phyloP scores from a whole-genome alignment of 177 flowering plant species.

The Vitis hybrid region DNA sequence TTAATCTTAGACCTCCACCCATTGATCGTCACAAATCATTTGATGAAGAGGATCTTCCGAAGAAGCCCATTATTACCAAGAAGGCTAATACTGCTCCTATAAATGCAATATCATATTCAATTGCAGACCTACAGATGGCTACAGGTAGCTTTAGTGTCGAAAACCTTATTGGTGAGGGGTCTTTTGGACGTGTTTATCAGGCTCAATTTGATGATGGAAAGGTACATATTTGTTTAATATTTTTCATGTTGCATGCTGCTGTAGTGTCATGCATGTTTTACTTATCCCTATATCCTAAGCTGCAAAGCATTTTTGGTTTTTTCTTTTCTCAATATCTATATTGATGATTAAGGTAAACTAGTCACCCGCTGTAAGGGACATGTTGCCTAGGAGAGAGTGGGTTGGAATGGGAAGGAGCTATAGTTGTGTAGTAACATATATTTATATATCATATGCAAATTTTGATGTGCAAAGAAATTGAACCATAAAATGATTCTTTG shows the following conservation, averaged over 20 bases:
- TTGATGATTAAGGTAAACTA: too few species aligned
- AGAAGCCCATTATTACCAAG: constrained; percentile 55
- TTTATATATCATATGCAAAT: too few species aligned
- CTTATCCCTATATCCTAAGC: too few species aligned
- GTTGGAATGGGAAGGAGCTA: too few species aligned
- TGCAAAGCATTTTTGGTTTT: too few species aligned
- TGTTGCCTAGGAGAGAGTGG: too few species aligned
- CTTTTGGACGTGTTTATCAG: constrained; percentile 90
- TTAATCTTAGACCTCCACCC: constrained; percentile 84
- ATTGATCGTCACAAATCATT: constrained; percentile 81
- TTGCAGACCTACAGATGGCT: constrained; percentile 95
- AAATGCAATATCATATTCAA: constrained; percentile 56
- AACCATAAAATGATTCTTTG: too few species aligned
- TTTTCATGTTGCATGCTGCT: not conserved
- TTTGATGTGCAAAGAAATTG: too few species aligned
- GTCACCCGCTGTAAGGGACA: too few species aligned
- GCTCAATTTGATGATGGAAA: constrained; percentile 88
- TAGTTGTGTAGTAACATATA: too few species aligned
- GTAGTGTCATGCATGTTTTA: not conserved
- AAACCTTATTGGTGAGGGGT: constrained; percentile 85
- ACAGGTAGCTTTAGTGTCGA: constrained; percentile 87
- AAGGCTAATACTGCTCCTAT: constrained; percentile 46
- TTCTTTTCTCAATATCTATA: too few species aligned
- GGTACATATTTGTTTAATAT: constrained; percentile 39
- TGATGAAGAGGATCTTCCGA: constrained; percentile 69